phyloP scores from a whole-genome alignment of 345 rosid genomes.

The Rhizophora mangle region DNA sequence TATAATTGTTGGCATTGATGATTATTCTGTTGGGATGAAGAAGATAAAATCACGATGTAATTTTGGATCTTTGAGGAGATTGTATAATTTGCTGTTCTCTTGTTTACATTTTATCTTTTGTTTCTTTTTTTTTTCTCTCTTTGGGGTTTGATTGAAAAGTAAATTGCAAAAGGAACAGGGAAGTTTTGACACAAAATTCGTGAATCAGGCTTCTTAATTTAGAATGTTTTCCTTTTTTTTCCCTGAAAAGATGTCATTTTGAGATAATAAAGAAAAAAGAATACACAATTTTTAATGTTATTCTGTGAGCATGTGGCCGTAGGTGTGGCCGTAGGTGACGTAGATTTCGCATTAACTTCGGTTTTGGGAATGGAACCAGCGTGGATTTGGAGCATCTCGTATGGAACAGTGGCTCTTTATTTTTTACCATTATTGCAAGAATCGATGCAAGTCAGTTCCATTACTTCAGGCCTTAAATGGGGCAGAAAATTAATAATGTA shows the following conservation, averaged over 20 bases:
- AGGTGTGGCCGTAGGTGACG: too few relatives aligned
- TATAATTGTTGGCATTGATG: slow-evolving; percentile 26
- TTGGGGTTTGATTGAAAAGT: slow-evolving; percentile 15
- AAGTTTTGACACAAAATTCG: background rate
- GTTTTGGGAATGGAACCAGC: too few relatives aligned
- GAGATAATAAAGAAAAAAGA: background rate
- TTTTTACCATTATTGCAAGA: too few relatives aligned
- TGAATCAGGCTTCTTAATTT: background rate
- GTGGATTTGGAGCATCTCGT: too few relatives aligned
- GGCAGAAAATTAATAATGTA: slow-evolving; percentile 15
- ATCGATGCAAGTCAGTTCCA: slow-evolving; percentile 8
- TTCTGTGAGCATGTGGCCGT: too few relatives aligned
- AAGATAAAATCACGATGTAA: slow-evolving; percentile 21
- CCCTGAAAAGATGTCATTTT: background rate
- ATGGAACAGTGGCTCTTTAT: too few relatives aligned
- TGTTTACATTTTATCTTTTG: background rate
- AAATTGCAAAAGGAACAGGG: background rate
- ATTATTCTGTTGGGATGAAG: slow-evolving; percentile 17
- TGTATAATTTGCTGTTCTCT: slow-evolving; percentile 22
- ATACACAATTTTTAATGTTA: too few relatives aligned
- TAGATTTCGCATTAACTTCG: too few relatives aligned
- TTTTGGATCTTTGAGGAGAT: slow-evolving; percentile 32
- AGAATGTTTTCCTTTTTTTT: background rate
- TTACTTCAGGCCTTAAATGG: slow-evolving; percentile 7
- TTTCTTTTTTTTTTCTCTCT: background rate